Evolutionary conservation across 225 moss, liverwort and hornwort species (phyloP).

Genomic region (Marchantia paleacea): DNA sequence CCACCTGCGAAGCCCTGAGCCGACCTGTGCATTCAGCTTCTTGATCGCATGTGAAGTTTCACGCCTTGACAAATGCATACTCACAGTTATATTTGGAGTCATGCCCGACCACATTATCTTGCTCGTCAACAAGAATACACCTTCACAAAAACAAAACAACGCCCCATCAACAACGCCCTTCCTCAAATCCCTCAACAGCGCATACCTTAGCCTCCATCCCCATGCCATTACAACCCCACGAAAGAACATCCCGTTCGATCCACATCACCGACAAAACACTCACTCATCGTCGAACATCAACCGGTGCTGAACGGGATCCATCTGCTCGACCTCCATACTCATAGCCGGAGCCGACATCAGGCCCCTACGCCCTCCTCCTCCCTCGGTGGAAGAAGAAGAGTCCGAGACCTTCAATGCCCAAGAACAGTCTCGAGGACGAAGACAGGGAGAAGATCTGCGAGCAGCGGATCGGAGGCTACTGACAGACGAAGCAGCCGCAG

Average conservation of each 20-base stretch:
- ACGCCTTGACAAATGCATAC: constrained; percentile 14
- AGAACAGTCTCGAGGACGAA: background rate
- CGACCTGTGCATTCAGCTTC: background rate
- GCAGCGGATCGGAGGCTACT: background rate
- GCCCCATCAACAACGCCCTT: too few species aligned
- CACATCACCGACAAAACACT: constrained; percentile 12
- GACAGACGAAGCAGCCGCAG: background rate
- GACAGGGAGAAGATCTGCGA: background rate
- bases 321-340: constrained; percentile 44
- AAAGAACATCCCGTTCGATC: constrained; percentile 12
- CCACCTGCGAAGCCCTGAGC: background rate
- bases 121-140: constrained; percentile 94
- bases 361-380: background rate
- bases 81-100: constrained; percentile 98
- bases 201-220: background rate
- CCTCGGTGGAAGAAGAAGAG: too few species aligned
- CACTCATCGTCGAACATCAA: constrained; percentile 99
- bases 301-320: constrained; percentile 91
- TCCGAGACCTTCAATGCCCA: background rate
- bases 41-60: background rate
- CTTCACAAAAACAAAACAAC: constrained; percentile 35
- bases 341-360: background rate
- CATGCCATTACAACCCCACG: background rate
- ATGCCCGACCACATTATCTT: constrained; percentile 90
- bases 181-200: background rate